Evolutionary conservation across 768 basidiomycete species (phyloP).

Genomic region (Inosperma sp.): DNA sequence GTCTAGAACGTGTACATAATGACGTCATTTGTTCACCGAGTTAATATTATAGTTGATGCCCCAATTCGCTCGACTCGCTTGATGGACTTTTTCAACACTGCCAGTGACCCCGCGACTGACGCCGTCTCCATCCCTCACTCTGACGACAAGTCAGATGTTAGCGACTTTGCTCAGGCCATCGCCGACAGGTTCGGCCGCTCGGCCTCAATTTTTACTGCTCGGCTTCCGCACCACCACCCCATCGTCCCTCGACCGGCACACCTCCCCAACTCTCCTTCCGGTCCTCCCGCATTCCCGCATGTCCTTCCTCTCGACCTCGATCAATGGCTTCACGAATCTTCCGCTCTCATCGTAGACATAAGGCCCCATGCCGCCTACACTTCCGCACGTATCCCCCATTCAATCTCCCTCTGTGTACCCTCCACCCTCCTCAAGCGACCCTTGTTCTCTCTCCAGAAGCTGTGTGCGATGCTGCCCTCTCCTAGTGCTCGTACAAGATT

Average conservation of each 20-base stretch:
- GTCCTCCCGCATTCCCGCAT: conserved; percentile 12
- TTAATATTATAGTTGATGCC: background rate
- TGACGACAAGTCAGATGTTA: conserved; percentile 19
- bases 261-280: conserved; percentile 11
- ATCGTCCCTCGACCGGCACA: conserved; percentile 21
- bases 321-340: conserved; percentile 30
- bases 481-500: conserved; percentile 54
- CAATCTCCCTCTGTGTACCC: conserved; percentile 86
- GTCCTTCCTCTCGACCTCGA: conserved; percentile 26
- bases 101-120: conserved; percentile 15
- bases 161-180: conserved; percentile 54
- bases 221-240: conserved; percentile 16
- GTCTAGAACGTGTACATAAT: conserved; percentile 22
- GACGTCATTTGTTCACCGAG: background rate
- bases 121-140: conserved; percentile 21
- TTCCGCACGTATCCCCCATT: conserved; percentile 57
- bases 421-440: conserved; percentile 93
- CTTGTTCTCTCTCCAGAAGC: conserved; percentile 71
- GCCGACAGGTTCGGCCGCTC: conserved; percentile 38
- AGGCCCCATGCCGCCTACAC: conserved; percentile 75
- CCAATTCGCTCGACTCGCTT: too few relatives aligned
- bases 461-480: conserved; percentile 78
- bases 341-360: conserved; percentile 77
- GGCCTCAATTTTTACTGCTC: conserved; percentile 33
- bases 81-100: conserved; percentile 43